Evolutionary conservation across 441 rosid species (phyloP).

Genomic region (Populus hybrid): DNA sequence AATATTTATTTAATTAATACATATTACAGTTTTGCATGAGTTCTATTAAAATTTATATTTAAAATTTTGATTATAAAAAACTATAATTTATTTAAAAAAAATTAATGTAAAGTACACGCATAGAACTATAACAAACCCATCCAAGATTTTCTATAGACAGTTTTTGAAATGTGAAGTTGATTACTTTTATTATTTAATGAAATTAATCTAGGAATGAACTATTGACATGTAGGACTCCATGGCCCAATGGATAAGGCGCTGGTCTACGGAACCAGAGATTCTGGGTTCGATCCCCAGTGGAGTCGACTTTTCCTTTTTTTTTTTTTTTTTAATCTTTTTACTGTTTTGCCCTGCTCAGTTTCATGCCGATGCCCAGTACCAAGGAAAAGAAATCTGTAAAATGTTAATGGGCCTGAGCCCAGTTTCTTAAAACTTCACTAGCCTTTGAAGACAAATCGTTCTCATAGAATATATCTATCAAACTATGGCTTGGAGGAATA

Average conservation of each 20-base stretch:
- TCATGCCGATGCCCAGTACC: not conserved
- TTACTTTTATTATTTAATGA: too few species aligned
- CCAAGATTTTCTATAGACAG: too few species aligned
- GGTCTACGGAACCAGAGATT: slow-evolving; percentile 99
- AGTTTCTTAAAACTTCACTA: not conserved
- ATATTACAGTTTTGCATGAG: too few species aligned
- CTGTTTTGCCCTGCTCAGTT: not conserved
- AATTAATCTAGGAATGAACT: rapidly evolving
- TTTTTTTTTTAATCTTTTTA: too few species aligned
- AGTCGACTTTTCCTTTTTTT: not conserved
- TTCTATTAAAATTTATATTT: too few species aligned
- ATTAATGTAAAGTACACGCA: too few species aligned
- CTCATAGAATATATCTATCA: not conserved
- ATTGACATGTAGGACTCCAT: slow-evolving; percentile 2
- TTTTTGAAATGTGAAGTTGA: too few species aligned
- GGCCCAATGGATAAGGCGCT: slow-evolving; percentile 99
- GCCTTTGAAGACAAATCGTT: not conserved
- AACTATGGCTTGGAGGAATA: not conserved
- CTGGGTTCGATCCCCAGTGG: slow-evolving; percentile 36
- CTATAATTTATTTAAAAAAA: too few species aligned
- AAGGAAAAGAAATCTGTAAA: too few species aligned
- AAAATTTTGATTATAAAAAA: too few species aligned
- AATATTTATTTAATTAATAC: too few species aligned
- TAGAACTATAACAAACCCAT: too few species aligned
- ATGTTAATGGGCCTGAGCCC: not conserved